Evolutionary conservation across 345 rosid species (phyloP), one percentile per base, ranked within the genome.

Genomic region (Salix dunnii): DNA sequence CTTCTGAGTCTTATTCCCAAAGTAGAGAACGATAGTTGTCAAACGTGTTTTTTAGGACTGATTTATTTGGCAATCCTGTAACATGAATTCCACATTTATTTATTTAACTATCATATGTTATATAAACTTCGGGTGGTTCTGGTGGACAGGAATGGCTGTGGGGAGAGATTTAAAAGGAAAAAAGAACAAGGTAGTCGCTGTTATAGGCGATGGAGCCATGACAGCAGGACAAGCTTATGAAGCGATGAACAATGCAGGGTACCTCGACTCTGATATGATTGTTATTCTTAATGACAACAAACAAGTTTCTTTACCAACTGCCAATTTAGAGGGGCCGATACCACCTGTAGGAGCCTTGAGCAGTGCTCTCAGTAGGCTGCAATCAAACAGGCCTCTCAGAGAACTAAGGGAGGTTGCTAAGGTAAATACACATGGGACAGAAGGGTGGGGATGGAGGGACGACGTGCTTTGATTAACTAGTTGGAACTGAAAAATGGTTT

Each of bases 201-300:
- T 95, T 68, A 95, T 95, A 27, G 98, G 99, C 30, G 99, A 96
- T 74, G 99, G 98, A 70, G 99, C 99, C 30, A 96, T 96, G 99
- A 96, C 99, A 2, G 99, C 99, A 28, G 99, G 99, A n/a, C 98
- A 96, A 73, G 99, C 99, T 81, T 96, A 90, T 73, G 99, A 96
- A 86, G 98, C 99, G 25, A 93, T 96, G 99, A 96, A 96, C 89
- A 96, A 93, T 68, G 96, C 99, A 0, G 99, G 99, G 23, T 96
- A 96, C 84, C 82, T 96, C 36, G 99, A 96, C 79, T 91, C 99
- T 0, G 98, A 96, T 78, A 96, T 93, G 99, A 90, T 93, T 74
- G 96, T 96, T 76, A 91, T 96, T 75, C 98, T 96, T 49, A 96
- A 96, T 74, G 99, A 96, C 87, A 96, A 96, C 88, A 96, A 93